These are phyloP conservation scores for Mucor piriformis DNA, from an alignment of 371 early-diverging fungal genomes.

Conservation along the genomic window DNA sequence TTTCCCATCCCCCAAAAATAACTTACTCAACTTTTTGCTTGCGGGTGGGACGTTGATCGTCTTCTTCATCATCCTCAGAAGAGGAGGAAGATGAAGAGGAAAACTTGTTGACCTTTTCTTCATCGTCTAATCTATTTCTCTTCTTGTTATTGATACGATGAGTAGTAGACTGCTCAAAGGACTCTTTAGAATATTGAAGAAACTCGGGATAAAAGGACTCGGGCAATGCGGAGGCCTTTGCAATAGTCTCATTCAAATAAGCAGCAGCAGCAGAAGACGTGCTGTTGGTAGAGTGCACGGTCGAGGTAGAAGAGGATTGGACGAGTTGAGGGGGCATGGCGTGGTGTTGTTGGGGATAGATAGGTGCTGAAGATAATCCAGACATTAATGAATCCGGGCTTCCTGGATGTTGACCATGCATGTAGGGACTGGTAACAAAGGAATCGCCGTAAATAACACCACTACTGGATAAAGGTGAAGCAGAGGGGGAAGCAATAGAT, in stretches of 20 bases:
- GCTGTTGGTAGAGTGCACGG: slow-evolving; percentile 13
- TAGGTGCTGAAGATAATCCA: slow-evolving; percentile 20
- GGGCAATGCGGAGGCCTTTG: slow-evolving; percentile 46
- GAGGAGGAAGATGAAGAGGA: slow-evolving; percentile 16
- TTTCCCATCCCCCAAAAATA: too few relatives aligned
- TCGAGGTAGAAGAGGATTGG: slow-evolving; percentile 34
- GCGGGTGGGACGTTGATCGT: slow-evolving; percentile 13
- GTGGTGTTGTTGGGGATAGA: slow-evolving; percentile 13
- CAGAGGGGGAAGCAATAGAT: slow-evolving; percentile 1
- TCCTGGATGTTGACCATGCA: slow-evolving; percentile 20
- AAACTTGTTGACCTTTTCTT: slow-evolving; percentile 6
- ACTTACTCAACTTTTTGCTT: slow-evolving; percentile 28
- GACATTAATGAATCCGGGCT: slow-evolving; percentile 43
- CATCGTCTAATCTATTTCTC: slow-evolving; percentile 17
- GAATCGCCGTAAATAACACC: slow-evolving; percentile 19
- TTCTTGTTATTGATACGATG: slow-evolving; percentile 16
- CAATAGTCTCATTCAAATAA: slow-evolving; percentile 42
- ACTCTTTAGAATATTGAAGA: slow-evolving; percentile 48
- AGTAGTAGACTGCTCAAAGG: slow-evolving; percentile 38
- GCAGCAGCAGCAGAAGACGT: slow-evolving; percentile 29
- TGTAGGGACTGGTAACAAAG: slow-evolving; percentile 19
- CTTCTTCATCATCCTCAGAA: slow-evolving; percentile 12
- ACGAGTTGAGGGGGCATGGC: slow-evolving; percentile 38
- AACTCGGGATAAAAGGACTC: slow-evolving; percentile 54
- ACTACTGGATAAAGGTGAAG: slow-evolving; percentile 20